Conservation (phyloP, 1,284 basidiomycete genomes). For the Agroathelia rolfsii region DNA sequence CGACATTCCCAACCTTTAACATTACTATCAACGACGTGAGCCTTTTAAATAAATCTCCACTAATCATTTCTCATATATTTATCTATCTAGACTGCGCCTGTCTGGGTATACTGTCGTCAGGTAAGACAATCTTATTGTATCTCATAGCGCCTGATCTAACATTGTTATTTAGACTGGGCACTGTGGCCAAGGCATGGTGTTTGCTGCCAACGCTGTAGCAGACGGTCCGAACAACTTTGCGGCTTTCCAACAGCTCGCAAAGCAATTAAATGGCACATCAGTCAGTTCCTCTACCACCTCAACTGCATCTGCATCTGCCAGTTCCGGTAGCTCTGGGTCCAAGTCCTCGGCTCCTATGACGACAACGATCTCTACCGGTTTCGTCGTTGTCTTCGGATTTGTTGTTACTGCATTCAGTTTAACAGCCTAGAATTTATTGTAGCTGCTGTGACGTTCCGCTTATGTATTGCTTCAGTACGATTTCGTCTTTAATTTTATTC, state of each 20-base stretch:
- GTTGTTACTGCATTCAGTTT: too few relatives aligned
- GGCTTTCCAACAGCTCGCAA: slow-evolving; percentile 29
- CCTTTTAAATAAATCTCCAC: slow-evolving; percentile 16
- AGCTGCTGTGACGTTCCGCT: too few relatives aligned
- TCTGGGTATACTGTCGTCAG: slow-evolving; percentile 41
- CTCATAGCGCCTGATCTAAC: slow-evolving; percentile 7
- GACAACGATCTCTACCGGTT: too few relatives aligned
- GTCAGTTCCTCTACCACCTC: slow-evolving; percentile 17
- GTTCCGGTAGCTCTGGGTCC: slow-evolving; percentile 2
- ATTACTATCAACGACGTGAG: slow-evolving; percentile 43
- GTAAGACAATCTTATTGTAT: slow-evolving; percentile 22
- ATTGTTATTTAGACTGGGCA: slow-evolving; percentile 28
- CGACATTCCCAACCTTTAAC: slow-evolving; percentile 41
- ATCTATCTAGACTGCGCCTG: slow-evolving; percentile 29
- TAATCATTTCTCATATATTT: slow-evolving; percentile 3
- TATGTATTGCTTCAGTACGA: too few relatives aligned
- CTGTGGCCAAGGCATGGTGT: slow-evolving; percentile 41
- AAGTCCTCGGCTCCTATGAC: too few relatives aligned
- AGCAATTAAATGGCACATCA: slow-evolving; percentile 15
- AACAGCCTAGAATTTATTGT: too few relatives aligned
- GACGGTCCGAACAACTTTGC: slow-evolving; percentile 34
- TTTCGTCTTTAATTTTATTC: too few relatives aligned
- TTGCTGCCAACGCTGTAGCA: slow-evolving; percentile 38
- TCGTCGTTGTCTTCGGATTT: too few relatives aligned
- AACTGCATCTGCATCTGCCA: slow-evolving; percentile 5